A percentile compares a stretch with the other conserved stretches of the same genome.
These are phyloP conservation scores for Cucumis melo DNA, from an alignment of 306 rosid genomes.

Conservation along the genomic window DNA sequence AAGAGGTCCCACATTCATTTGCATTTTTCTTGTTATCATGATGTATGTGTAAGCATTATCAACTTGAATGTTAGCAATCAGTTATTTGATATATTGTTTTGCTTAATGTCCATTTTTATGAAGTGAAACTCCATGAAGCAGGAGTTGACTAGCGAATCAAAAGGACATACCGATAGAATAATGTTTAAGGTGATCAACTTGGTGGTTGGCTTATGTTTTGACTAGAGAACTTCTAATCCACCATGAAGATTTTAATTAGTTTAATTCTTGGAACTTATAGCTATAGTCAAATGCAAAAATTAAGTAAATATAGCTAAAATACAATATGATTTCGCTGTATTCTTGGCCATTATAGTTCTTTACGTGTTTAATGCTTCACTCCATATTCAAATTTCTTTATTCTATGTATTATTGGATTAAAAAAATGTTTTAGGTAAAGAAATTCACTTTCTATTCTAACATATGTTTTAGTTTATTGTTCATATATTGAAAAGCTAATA, in stretches of 20 bases:
- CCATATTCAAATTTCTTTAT: no score
- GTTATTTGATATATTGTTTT: background rate
- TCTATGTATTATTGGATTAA: no score
- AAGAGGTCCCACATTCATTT: conserved; percentile 22
- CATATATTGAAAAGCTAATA: background rate
- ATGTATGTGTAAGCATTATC: conserved; percentile 4
- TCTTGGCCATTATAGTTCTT: background rate
- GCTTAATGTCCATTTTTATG: background rate
- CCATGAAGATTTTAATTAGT: background rate
- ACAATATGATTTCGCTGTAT: background rate
- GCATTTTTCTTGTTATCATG: conserved; percentile 2
- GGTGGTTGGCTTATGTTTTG: background rate
- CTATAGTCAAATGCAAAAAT: background rate
- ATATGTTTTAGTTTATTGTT: background rate
- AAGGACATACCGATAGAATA: background rate
- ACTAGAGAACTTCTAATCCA: background rate
- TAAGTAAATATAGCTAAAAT: background rate
- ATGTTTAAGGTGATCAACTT: background rate
- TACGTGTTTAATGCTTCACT: background rate
- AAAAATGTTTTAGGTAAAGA: background rate
- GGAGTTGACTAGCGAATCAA: background rate
- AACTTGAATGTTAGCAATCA: background rate
- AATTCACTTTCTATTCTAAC: background rate
- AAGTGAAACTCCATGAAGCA: background rate
- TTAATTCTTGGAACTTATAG: background rate